Conservation (phyloP, 331 rosid genomes). For the Rhamnella rubrinervis region DNA sequence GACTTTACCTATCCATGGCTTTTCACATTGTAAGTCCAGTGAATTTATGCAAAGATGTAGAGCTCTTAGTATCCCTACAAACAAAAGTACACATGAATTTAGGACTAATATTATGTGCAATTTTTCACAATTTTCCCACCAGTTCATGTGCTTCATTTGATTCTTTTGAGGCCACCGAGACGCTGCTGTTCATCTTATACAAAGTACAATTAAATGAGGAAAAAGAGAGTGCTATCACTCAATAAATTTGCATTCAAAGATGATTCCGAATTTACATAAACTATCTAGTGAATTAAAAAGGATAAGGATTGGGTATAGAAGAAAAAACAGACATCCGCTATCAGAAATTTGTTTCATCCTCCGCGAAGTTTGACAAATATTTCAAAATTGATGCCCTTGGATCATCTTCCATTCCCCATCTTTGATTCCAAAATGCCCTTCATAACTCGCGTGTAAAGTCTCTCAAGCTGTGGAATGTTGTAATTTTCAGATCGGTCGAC, state of each 20-base stretch:
- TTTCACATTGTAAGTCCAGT: no score
- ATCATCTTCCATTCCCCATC: slow-evolving; percentile 43
- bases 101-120: no score
- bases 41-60: no score
- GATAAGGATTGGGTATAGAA: not conserved
- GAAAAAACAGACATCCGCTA: not conserved
- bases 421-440: slow-evolving; percentile 72
- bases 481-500: slow-evolving; percentile 58
- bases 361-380: slow-evolving; percentile 49
- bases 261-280: slow-evolving; percentile 63
- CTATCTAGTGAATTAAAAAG: slow-evolving; percentile 10
- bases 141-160: no score
- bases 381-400: slow-evolving; percentile 59
- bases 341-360: slow-evolving; percentile 51
- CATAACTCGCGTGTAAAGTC: slow-evolving; percentile 84
- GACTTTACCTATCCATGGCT: no score
- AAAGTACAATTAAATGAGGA: not conserved
- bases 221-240: slow-evolving; percentile 19
- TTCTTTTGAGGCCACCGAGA: no score
- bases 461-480: slow-evolving; percentile 81
- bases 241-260: slow-evolving; percentile 34
- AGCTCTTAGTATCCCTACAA: no score
- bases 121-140: no score
- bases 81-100: no score
- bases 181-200: not conserved